A percentile compares a stretch with the other conserved stretches of the same genome.
Conservation (phyloP, 495 filamentous ascomycete genomes). For the Polyplosphaeria fusca region DNA sequence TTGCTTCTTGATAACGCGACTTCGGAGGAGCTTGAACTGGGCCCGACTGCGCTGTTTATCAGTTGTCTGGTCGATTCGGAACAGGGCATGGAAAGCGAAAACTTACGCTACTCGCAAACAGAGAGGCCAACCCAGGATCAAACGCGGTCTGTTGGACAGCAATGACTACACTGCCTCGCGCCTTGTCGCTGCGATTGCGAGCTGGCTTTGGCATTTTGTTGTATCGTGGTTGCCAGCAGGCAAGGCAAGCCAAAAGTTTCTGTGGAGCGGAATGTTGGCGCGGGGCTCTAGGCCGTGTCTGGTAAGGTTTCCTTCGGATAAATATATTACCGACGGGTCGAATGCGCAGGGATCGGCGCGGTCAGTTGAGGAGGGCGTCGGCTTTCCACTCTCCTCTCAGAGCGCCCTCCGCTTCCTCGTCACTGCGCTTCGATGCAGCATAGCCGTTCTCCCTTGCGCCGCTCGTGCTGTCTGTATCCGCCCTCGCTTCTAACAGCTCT, state of each 20-base stretch:
- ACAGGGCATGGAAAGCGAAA: not conserved
- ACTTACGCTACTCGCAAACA: slow-evolving; percentile 81
- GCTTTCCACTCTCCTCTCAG: slow-evolving; percentile 1
- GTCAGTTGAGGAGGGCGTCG: not conserved
- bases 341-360: no score
- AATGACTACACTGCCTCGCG: not conserved
- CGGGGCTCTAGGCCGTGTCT: no score
- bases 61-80: not conserved
- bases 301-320: no score
- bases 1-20: slow-evolving; percentile 23
- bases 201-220: slow-evolving; percentile 26
- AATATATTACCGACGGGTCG: no score
- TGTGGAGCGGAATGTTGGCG: slow-evolving; percentile 20
- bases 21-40: slow-evolving; percentile 30
- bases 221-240: not conserved
- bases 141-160: slow-evolving; percentile 41
- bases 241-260: slow-evolving; percentile 17
- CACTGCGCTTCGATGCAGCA: slow-evolving; percentile 7
- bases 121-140: slow-evolving; percentile 71
- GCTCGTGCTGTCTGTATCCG: not conserved
- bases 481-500: not conserved
- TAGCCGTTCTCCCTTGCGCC: not conserved
- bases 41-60: slow-evolving; percentile 18
- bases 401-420: not conserved
- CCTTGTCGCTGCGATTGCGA: slow-evolving; percentile 12